phyloP scores from a whole-genome alignment of 2,329 filamentous ascomycete genomes.

The Penicillium sclerotiorum region DNA sequence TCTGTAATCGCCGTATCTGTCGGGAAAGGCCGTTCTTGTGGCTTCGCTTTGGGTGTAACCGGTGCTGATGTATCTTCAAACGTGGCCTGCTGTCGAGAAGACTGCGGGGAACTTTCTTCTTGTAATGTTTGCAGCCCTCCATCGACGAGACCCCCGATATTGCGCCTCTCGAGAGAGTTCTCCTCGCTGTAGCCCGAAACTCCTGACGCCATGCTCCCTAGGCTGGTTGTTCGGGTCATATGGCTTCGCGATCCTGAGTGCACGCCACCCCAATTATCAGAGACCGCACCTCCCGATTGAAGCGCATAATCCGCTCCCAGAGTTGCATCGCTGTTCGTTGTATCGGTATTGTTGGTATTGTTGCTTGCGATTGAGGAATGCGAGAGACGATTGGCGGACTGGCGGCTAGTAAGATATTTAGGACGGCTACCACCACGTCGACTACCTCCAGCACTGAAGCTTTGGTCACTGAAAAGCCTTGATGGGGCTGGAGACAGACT shows the following conservation, averaged over 20 bases:
- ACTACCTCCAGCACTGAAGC: constrained; percentile 29
- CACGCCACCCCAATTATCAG: constrained; percentile 41
- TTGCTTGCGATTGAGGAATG: constrained; percentile 58
- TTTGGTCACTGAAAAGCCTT: constrained; percentile 31
- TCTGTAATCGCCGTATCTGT: constrained; percentile 88
- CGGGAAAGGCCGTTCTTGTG: constrained; percentile 62
- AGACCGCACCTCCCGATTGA: constrained; percentile 76
- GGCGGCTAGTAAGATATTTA: constrained; percentile 58
- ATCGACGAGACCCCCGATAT: constrained; percentile 45
- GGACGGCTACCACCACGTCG: constrained; percentile 50
- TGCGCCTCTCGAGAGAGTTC: constrained; percentile 48
- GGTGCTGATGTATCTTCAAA: constrained; percentile 53
- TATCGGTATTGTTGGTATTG: constrained; percentile 61
- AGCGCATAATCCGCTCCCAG: constrained; percentile 78
- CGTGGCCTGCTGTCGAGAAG: constrained; percentile 43
- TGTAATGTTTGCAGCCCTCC: constrained; percentile 60
- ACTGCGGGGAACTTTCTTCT: constrained; percentile 50
- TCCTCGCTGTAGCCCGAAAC: constrained; percentile 58
- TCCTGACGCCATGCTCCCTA: constrained; percentile 86
- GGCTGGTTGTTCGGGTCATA: constrained; percentile 76
- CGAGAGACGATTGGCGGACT: constrained; percentile 61
- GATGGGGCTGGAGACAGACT: constrained; percentile 32
- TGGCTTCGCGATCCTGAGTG: constrained; percentile 39
- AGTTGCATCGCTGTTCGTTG: constrained; percentile 70
- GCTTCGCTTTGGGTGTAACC: constrained; percentile 70